phyloP scores from a whole-genome alignment of 192 early-diverging fungal species.

The Backusella westeae region DNA sequence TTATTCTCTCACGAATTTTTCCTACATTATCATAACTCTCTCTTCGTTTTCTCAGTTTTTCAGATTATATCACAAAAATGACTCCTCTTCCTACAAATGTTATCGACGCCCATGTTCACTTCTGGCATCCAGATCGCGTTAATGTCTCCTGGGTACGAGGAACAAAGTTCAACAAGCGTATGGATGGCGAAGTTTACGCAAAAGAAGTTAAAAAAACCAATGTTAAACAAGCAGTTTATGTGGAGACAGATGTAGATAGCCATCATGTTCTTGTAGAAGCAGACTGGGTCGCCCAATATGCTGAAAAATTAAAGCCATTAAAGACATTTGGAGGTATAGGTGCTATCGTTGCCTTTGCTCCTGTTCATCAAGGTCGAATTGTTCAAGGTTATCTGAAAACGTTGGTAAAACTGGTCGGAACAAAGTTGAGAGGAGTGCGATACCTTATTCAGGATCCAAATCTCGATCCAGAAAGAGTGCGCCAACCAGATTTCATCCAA shows the following conservation, averaged over 20 bases:
- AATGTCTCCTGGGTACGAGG: slow-evolving; percentile 25
- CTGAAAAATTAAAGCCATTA: neutral
- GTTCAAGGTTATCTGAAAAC: slow-evolving; percentile 23
- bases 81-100: neutral
- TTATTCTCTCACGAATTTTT: neutral
- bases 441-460: slow-evolving; percentile 29
- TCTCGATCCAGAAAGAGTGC: slow-evolving; percentile 12
- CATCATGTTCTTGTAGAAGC: slow-evolving; percentile 30
- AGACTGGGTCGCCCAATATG: slow-evolving; percentile 25
- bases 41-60: neutral
- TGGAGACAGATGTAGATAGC: slow-evolving; percentile 31
- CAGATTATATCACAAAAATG: neutral
- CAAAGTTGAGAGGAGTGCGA: slow-evolving; percentile 21
- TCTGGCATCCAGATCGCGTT: slow-evolving; percentile 19
- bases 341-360: slow-evolving; percentile 32
- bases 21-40: neutral
- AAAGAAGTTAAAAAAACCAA: neutral
- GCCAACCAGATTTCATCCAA: slow-evolving; percentile 8
- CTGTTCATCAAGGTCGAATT: slow-evolving; percentile 29
- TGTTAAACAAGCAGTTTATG: slow-evolving; percentile 19
- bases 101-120: slow-evolving; percentile 34
- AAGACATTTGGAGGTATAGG: slow-evolving; percentile 28
- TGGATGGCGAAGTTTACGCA: slow-evolving; percentile 2
- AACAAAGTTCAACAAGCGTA: slow-evolving; percentile 8
- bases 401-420: slow-evolving; percentile 18